Percentiles rank a stretch among this genome's conserved stretches.
Conservation (phyloP, 805 yeast species). For the Lipomyces mesembrius region DNA sequence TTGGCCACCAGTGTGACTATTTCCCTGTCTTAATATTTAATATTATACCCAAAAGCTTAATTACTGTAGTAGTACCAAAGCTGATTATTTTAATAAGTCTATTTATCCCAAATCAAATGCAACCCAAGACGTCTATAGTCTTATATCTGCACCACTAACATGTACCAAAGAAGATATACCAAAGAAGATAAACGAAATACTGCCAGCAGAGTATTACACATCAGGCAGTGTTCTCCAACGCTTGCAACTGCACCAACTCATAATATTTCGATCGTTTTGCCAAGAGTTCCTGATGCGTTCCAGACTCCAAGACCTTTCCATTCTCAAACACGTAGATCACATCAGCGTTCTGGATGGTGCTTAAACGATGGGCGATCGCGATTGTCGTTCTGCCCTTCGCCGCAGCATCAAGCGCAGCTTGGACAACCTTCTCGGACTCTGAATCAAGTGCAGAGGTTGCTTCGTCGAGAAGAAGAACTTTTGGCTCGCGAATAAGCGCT, state of each 20-base stretch:
- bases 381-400: conserved; percentile 67
- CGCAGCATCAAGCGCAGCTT: conserved; percentile 61
- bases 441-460: conserved; percentile 60
- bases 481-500: conserved; percentile 62
- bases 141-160: neutral
- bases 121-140: neutral
- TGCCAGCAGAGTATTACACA: neutral
- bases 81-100: neutral
- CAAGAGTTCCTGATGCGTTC: conserved; percentile 53
- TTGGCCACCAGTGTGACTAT: too few relatives aligned
- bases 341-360: conserved; percentile 60
- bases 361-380: conserved; percentile 76
- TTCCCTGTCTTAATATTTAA: too few relatives aligned
- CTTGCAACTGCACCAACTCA: conserved; percentile 50
- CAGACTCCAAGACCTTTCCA: conserved; percentile 61
- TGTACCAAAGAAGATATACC: too few relatives aligned
- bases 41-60: too few relatives aligned
- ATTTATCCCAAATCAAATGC: neutral
- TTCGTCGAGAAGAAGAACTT: conserved; percentile 60
- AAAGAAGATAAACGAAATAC: neutral
- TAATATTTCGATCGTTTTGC: conserved; percentile 47
- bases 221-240: conserved; percentile 47
- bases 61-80: too few relatives aligned
- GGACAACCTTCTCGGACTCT: conserved; percentile 70
- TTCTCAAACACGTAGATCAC: conserved; percentile 57